Evolutionary conservation across 371 early-diverging fungal species (phyloP), one percentile per base, ranked within the genome.

Genomic region (Rhizomucor miehei): DNA sequence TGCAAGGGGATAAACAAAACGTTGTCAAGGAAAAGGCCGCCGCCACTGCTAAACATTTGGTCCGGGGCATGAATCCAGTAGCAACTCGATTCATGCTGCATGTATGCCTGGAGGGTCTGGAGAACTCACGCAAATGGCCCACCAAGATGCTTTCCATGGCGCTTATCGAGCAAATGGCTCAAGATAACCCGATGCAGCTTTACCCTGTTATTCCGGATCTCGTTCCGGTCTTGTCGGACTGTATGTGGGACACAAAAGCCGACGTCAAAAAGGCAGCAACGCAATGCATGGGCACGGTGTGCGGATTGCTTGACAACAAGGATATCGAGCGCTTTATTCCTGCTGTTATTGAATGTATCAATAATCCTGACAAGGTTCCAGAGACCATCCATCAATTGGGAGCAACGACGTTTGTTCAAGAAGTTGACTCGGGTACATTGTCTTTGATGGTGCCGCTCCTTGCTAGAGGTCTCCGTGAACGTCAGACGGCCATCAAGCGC

Each of bases 381-480:
- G 82, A 82, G 46, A 82, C 81, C 54, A 82, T 84, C 58, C 81
- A 83, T 62, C 72, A 77, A 68, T 67, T 86, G n/a, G 82, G 80
- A 57, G 81, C 83, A n/a, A 85, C 84, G 46, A 87, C 86, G 29
- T 92, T 92, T 59, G 90, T 92, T 29, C 82, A 81, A 56, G 82
- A 85, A 52, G 90, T 90, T 64, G 88, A 90, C 56, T 78, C 83
- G 44, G 88, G 89, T 41, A 86, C 92, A 20, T 81, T 92, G 16
- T 86, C 90, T 67, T 85, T 92, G 69, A 87, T 92, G 86, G 80
- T 81, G 54, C 92, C 92, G 44, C 77, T 90, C n/a, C 71, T 92
- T 49, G 69, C 70, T 54, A 87, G 89, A 77, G 90, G 89, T 82
- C 75, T 92, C 49, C 65, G 73, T 19, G 86, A 84, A 56, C 73